Base-by-base conservation (phyloP, 805 yeast genomes). In the Yarrowia deformans region DNA sequence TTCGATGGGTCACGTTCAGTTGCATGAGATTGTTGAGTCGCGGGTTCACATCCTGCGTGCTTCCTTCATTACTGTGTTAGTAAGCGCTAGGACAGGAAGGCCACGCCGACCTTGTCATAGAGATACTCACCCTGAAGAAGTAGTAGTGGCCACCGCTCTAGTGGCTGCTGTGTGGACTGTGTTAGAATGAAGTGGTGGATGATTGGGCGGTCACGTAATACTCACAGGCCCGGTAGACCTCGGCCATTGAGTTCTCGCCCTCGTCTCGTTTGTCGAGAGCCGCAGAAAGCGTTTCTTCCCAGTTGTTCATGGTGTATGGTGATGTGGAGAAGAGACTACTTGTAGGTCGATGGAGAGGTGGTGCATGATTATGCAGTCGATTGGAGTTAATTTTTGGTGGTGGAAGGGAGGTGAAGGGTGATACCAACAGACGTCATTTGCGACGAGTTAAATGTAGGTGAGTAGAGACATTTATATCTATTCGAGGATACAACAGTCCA, bases 141-240 rank as follows among this genome's bases (percentile, higher is more conserved):
- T 6, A n/a, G 54, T 6, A n/a, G 3, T 54, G 45, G 56, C 14
- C 2, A 60, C 66, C 13, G 66, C 66, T 23, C 43, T 42, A 37
- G 52, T 23, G 1, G 66, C 66, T 4, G 66, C 66, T 13, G 66
- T 43, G 12, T 60, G 66, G 42, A 60, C 66, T 60, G 66, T 60
- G 66, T 60, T 60, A 60, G 66, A 7, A 1, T 0, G 13, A 14
- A 8, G 10, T 23, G 29, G 29, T 4, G 29, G 29, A 23, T 23
- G 29, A 23, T 4, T 23, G 29, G 4, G 29, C 29, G 29, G 9
- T 16, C 19, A 32, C 14, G 45, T 29, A 40, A 32, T 56, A 56
- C 64, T 56, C 64, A 56, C 64, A 56, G 9, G 64, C 64, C n/a
- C 49, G 49, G 8, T 56, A 56, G 12, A 56, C 18, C n/a, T 56